phyloP scores from a whole-genome alignment of 805 yeast species.

The Monosporozyma yasuniensis region DNA sequence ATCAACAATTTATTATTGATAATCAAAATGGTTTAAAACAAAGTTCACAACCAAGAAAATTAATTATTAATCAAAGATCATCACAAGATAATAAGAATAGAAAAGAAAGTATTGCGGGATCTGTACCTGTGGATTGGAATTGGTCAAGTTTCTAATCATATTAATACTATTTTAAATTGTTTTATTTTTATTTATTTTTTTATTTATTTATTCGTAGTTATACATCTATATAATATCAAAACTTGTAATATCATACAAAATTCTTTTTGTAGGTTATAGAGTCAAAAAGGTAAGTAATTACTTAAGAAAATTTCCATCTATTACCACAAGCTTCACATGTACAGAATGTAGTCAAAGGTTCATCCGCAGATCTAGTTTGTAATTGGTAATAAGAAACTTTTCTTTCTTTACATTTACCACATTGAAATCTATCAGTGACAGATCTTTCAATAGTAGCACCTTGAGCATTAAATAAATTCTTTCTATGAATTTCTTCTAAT shows the following conservation, averaged over 20 bases:
- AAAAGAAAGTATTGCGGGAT: slow-evolving; percentile 32
- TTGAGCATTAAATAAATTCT: slow-evolving; percentile 91
- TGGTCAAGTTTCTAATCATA: slow-evolving; percentile 57
- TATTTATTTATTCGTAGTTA: background rate
- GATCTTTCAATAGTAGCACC: slow-evolving; percentile 96
- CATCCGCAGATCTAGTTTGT: slow-evolving; percentile 98
- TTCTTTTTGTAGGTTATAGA: background rate
- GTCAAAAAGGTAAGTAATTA: no score
- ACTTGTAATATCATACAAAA: background rate
- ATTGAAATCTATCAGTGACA: slow-evolving; percentile 89
- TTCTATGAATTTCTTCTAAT: slow-evolving; percentile 74
- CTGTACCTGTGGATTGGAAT: slow-evolving; percentile 69
- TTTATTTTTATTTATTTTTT: background rate
- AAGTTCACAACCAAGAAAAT: slow-evolving; percentile 1
- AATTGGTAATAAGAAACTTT: slow-evolving; percentile 94
- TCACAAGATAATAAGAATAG: slow-evolving; percentile 3
- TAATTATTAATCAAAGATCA: slow-evolving; percentile 1
- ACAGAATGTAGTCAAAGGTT: slow-evolving; percentile 95
- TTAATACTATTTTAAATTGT: background rate
- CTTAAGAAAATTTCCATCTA: slow-evolving; percentile 89
- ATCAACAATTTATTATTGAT: background rate
- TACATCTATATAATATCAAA: background rate
- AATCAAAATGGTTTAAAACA: background rate
- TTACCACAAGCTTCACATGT: slow-evolving; percentile 97
- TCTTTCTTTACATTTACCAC: slow-evolving; percentile 96